Conservation (phyloP, 78 protist species). For the Corallochytrium limacisporum region DNA sequence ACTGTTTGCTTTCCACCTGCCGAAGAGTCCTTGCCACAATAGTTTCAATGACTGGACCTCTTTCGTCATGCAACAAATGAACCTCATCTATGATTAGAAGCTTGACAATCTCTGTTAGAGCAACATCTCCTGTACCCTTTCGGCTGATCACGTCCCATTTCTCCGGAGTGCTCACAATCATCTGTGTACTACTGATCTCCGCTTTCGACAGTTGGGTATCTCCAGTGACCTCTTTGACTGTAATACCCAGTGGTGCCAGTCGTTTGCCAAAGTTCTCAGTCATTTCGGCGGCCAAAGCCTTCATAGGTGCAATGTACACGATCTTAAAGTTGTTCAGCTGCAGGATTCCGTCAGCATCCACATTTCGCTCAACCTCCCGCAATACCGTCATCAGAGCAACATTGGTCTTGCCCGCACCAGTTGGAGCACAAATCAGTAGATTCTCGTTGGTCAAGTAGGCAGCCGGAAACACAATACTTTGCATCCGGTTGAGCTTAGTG, state of each 20-base stretch:
- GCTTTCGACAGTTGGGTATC: constrained; percentile 93
- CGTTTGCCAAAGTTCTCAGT: constrained; percentile 15
- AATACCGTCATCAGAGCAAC: constrained; percentile 48
- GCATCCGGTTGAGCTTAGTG: constrained; percentile 45
- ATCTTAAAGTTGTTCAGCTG: constrained; percentile 76
- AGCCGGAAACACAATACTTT: constrained; percentile 43
- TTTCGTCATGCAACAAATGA: constrained; percentile 93
- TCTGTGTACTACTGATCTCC: constrained; percentile 57
- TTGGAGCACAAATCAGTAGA: constrained; percentile 93
- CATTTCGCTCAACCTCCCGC: constrained; percentile 39
- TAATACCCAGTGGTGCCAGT: constrained; percentile 63
- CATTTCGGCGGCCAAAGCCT: constrained; percentile 87
- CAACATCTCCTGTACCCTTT: constrained; percentile 72
- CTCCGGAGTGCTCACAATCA: constrained; percentile 98
- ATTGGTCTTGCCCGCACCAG: constrained; percentile 82
- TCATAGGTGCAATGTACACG: constrained; percentile 99
- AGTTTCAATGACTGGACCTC: constrained; percentile 94
- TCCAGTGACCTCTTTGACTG: constrained; percentile 91
- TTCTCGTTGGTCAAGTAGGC: constrained; percentile 80
- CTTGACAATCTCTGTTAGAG: constrained; percentile 24
- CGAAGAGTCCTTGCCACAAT: constrained; percentile 40
- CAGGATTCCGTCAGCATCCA: neutral
- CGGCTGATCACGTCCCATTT: constrained; percentile 99
- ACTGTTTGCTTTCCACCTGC: constrained; percentile 79
- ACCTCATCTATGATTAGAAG: constrained; percentile 96